Percentiles rank a stretch among this genome's conserved stretches.
Evolutionary conservation across 2,329 filamentous ascomycete species (phyloP).

Genomic region (Blastomyces silverae): DNA sequence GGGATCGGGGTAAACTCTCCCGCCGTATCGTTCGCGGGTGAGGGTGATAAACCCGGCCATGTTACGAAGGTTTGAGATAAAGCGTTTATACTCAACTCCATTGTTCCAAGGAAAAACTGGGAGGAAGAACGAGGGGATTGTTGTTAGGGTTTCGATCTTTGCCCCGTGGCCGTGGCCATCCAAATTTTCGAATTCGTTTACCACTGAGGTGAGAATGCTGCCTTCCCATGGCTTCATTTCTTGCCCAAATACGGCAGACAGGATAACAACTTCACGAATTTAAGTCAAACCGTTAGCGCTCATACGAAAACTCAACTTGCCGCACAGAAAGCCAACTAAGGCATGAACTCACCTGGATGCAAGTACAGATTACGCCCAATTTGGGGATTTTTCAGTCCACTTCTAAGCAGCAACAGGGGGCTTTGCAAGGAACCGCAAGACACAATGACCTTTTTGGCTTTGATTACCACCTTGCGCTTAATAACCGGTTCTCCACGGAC

Average conservation of each 20-base stretch:
- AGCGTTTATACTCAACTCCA: constrained; percentile 65
- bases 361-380: constrained; percentile 76
- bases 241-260: constrained; percentile 59
- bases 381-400: constrained; percentile 71
- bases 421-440: constrained; percentile 69
- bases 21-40: constrained; percentile 67
- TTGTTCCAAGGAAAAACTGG: constrained; percentile 59
- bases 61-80: constrained; percentile 60
- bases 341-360: constrained; percentile 60
- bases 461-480: constrained; percentile 60
- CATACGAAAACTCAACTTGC: neutral
- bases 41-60: constrained; percentile 68
- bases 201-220: constrained; percentile 70
- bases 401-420: constrained; percentile 68
- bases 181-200: constrained; percentile 70
- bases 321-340: neutral
- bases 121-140: constrained; percentile 63
- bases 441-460: constrained; percentile 74
- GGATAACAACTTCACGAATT: constrained; percentile 30
- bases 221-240: constrained; percentile 68
- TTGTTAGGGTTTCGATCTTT: constrained; percentile 70
- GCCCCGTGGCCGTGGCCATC: constrained; percentile 73
- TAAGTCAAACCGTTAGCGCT: constrained; percentile 15
- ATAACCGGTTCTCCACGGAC: constrained; percentile 48
- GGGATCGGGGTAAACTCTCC: constrained; percentile 66